These are phyloP conservation scores for Suillus alpinus DNA, from an alignment of 768 basidiomycete genomes.

Conservation along the genomic window DNA sequence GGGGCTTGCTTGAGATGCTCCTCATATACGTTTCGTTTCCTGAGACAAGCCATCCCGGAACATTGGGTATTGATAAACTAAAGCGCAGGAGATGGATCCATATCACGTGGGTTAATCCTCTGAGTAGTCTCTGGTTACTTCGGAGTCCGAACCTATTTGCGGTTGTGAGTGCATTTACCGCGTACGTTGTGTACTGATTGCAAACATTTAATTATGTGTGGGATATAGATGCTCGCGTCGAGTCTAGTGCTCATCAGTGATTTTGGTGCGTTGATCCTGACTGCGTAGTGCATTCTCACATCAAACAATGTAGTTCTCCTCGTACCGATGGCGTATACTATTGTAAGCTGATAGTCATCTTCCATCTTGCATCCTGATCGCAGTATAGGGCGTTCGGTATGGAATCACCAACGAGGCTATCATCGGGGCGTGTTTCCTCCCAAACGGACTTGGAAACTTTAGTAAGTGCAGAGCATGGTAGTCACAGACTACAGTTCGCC, in stretches of 20 bases:
- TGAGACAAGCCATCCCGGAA: conserved; percentile 34
- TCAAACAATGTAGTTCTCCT: conserved; percentile 35
- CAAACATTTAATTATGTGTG: conserved; percentile 9
- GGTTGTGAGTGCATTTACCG: conserved; percentile 16
- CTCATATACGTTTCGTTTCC: conserved; percentile 26
- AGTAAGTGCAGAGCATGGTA: conserved; percentile 7
- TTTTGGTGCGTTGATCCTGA: conserved; percentile 30
- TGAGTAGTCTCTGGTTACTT: conserved; percentile 25
- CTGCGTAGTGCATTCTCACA: background rate
- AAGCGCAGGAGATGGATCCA: conserved; percentile 5
- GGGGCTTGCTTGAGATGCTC: conserved; percentile 33
- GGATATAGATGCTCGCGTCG: conserved; percentile 41
- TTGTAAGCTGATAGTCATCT: conserved; percentile 39
- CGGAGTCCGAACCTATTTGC: conserved; percentile 28
- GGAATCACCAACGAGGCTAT: conserved; percentile 19
- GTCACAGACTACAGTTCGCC: background rate
- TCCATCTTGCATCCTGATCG: background rate
- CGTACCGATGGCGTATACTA: conserved; percentile 62
- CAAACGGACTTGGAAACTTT: conserved; percentile 25
- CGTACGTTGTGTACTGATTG: background rate
- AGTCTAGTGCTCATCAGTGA: conserved; percentile 25
- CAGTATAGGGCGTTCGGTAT: conserved; percentile 45
- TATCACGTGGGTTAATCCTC: conserved; percentile 30
- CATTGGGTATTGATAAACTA: conserved; percentile 26
- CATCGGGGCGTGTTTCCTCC: conserved; percentile 25